phyloP scores from a whole-genome alignment of 192 early-diverging fungal genomes.

The Ramicandelaber brevisporus region DNA sequence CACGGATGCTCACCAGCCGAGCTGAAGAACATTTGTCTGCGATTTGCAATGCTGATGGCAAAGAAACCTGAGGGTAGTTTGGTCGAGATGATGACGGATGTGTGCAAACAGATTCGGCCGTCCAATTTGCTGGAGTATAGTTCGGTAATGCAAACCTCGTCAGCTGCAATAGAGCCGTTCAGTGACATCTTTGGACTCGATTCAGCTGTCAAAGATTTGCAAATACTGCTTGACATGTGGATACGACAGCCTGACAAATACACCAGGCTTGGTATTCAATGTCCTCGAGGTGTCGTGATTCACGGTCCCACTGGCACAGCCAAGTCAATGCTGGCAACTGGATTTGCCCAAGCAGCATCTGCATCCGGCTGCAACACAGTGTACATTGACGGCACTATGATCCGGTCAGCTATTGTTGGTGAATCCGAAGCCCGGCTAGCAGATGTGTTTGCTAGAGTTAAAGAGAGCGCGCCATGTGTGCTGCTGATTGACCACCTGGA shows the following conservation, averaged over 20 bases:
- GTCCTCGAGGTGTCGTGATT: conserved; percentile 57
- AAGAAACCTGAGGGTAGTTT: conserved; percentile 7
- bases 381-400: conserved; percentile 58
- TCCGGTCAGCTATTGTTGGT: conserved; percentile 82
- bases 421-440: conserved; percentile 74
- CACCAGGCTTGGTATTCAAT: conserved; percentile 17
- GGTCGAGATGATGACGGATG: conserved; percentile 2
- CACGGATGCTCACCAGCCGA: conserved; percentile 69
- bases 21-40: conserved; percentile 37
- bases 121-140: conserved; percentile 5
- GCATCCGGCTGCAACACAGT: no score
- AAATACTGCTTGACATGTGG: conserved; percentile 19
- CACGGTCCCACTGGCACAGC: conserved; percentile 77
- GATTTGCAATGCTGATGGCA: conserved; percentile 13
- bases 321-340: conserved; percentile 72
- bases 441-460: conserved; percentile 56
- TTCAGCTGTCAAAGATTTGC: conserved; percentile 27
- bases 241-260: neutral
- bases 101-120: conserved; percentile 6
- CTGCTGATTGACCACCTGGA: conserved; percentile 88
- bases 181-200: conserved; percentile 9
- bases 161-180: conserved; percentile 10
- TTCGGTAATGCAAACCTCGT: neutral
- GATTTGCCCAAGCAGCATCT: no score
- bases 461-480: conserved; percentile 62